Evolutionary conservation across 345 rosid species (phyloP).

Genomic region (Excoecaria cochinchinensis): DNA sequence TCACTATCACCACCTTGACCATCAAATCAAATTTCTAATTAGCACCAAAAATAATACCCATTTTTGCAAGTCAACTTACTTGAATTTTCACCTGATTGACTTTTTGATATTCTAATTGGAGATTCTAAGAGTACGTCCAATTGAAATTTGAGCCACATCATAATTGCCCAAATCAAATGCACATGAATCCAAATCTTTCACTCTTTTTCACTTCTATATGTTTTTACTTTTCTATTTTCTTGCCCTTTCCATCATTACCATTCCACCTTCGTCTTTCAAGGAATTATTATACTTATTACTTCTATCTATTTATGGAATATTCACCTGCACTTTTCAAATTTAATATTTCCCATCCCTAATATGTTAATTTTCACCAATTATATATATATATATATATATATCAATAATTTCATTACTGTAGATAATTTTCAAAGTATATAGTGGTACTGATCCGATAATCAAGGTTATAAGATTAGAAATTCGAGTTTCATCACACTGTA

Average conservation of each 20-base stretch:
- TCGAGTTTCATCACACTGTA: no score
- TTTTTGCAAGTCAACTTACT: constrained; percentile 9
- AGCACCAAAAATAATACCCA: neutral
- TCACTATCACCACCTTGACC: constrained; percentile 10
- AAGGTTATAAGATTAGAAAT: no score
- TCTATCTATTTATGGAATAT: no score
- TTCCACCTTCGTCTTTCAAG: neutral
- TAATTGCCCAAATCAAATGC: constrained; percentile 24
- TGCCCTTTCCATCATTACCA: constrained; percentile 15
- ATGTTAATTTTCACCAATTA: no score
- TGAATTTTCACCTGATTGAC: constrained; percentile 4
- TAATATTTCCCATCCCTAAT: no score
- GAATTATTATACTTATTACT: neutral
- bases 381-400: no score
- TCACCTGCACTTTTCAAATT: no score
- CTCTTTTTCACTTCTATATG: neutral
- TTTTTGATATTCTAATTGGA: neutral
- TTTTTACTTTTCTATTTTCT: neutral
- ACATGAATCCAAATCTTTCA: constrained; percentile 27
- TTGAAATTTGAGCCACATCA: constrained; percentile 10
- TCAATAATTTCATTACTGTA: no score
- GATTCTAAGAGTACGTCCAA: constrained; percentile 6
- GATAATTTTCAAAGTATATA: no score
- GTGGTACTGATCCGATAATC: no score
- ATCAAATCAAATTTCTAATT: neutral